Conservation (phyloP, 2,329 filamentous ascomycete genomes). For the Dactylellina parvicollis region DNA sequence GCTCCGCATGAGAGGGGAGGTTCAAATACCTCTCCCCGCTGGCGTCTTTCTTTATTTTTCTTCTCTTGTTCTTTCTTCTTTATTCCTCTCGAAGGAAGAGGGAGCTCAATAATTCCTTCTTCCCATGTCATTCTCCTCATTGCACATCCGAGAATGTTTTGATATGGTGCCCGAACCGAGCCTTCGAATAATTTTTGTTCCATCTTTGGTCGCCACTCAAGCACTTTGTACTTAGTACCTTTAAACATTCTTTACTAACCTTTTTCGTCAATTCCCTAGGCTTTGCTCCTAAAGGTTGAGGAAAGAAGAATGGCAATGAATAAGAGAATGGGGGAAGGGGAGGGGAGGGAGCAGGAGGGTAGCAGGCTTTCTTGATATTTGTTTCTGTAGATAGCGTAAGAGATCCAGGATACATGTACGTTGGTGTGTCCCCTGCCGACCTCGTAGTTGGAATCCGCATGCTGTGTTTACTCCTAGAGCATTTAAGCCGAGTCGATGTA, state of each 20-base stretch:
- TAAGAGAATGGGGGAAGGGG: not conserved
- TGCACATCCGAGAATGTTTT: not conserved
- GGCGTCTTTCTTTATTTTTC: not conserved
- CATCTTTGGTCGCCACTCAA: not conserved
- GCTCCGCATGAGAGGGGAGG: not conserved
- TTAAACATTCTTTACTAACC: not conserved
- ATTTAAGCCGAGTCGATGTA: too few relatives aligned
- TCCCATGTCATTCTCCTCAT: not conserved
- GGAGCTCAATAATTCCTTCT: constrained; percentile 7
- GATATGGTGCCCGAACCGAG: not conserved
- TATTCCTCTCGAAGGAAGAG: not conserved
- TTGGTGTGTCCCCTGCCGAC: too few relatives aligned
- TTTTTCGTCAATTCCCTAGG: constrained; percentile 8
- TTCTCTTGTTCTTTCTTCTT: constrained; percentile 7
- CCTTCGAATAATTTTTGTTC: not conserved
- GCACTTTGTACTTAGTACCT: constrained; percentile 13
- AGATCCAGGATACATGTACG: too few relatives aligned
- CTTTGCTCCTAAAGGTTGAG: constrained; percentile 1
- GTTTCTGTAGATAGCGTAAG: too few relatives aligned
- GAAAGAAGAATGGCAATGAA: not conserved
- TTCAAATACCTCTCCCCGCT: not conserved
- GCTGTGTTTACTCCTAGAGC: too few relatives aligned
- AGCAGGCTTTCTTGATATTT: not conserved
- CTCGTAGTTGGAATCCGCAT: too few relatives aligned
- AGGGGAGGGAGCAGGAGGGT: not conserved